Base-by-base conservation (phyloP, 305 asterid genomes). In the Salvia sclarea region DNA sequence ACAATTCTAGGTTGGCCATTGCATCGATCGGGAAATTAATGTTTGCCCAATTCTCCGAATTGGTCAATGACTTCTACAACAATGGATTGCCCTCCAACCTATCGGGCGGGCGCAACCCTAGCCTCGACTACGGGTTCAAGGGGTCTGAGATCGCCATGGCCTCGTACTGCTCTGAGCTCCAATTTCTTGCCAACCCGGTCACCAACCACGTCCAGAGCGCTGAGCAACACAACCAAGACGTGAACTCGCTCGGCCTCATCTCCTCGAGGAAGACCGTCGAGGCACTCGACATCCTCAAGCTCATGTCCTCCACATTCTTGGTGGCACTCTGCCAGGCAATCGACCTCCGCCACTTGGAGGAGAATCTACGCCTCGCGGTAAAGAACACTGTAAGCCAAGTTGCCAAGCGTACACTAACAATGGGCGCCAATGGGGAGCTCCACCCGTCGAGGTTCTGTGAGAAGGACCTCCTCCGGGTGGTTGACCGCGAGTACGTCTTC, bases 61-160 rank as follows among this genome's bases (percentile, higher is more conserved):
- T 91, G 5, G 97, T 88, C 2, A 91, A 91, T 11, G 96, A 88
- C 59, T 86, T 73, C 65, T 88, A 88, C 83, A 91, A 91, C 77
- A 88, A 88, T 3, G 97, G 97, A 0, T 18, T 91, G 65, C 96
- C 97, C 0, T 91, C 97, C 6, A 88, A 91, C 77, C 88, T 91
- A 5, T 81, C 92, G 0, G 97, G 88, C 0, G 89, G 96, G 8
- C 66, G 96, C 40, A 84, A 88, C 49, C 97, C 96, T 1, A 88
- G 97, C 45, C 71, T 91, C 84, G 97, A 91, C 53, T 91, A 91
- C 16, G 97, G 97, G 0, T 83, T 88, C 75, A 91, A 91, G 57
- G 96, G 97, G 0, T 73, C 93, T 12, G 97, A 91, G 67, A 88
- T 91, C n/a, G 97, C 96, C 0, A 91, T 91, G 97, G 97, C 97